Evolutionary conservation across 2,329 filamentous ascomycete genomes (phyloP).

Genomic region (Lachnellula willkommii): DNA sequence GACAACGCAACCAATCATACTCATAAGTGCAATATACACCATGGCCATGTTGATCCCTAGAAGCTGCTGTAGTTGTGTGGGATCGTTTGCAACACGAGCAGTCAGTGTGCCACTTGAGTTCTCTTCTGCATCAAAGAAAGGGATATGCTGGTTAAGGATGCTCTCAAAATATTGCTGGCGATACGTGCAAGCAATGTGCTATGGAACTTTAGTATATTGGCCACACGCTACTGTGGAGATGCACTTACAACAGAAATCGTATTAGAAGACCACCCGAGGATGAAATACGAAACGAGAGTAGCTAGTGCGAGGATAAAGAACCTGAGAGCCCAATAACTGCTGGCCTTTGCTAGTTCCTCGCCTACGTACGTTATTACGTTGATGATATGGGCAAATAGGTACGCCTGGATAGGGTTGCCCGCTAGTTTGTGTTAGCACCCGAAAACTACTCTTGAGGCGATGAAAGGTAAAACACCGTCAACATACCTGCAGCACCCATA

Average conservation of each 20-base stretch:
- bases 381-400: slow-evolving; percentile 32
- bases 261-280: slow-evolving; percentile 36
- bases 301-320: slow-evolving; percentile 42
- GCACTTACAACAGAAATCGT: slow-evolving; percentile 32
- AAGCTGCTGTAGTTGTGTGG: slow-evolving; percentile 45
- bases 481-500: slow-evolving; percentile 26
- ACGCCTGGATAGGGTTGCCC: slow-evolving; percentile 35
- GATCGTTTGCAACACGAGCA: slow-evolving; percentile 42
- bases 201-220: slow-evolving; percentile 14
- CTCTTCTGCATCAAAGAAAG: slow-evolving; percentile 39
- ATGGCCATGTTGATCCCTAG: slow-evolving; percentile 47
- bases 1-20: slow-evolving; percentile 56
- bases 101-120: slow-evolving; percentile 45
- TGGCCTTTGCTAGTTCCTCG: slow-evolving; percentile 21
- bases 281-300: slow-evolving; percentile 32
- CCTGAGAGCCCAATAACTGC: slow-evolving; percentile 46
- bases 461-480: slow-evolving; percentile 14
- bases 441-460: not conserved
- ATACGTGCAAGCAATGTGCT: slow-evolving; percentile 34
- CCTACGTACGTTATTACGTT: slow-evolving; percentile 24
- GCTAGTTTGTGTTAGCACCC: slow-evolving; percentile 1
- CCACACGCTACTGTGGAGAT: slow-evolving; percentile 16
- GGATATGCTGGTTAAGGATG: slow-evolving; percentile 39
- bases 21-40: slow-evolving; percentile 58
- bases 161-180: slow-evolving; percentile 42